Evolutionary conservation across 768 basidiomycete species (phyloP), one percentile per base, ranked within the genome.

Genomic region (Coprinopsis sp.): DNA sequence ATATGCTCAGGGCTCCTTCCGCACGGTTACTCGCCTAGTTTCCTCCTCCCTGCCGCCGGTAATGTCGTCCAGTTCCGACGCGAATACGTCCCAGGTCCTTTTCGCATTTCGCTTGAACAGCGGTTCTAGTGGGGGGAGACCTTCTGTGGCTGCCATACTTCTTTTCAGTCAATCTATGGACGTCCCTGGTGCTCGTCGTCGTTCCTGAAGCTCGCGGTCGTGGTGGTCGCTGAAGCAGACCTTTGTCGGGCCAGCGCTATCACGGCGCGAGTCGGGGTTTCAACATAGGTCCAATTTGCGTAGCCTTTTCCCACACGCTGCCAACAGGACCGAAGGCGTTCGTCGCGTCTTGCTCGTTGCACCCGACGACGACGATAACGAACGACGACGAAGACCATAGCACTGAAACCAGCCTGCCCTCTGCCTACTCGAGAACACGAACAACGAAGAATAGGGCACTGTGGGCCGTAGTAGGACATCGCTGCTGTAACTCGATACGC

Each of bases 61-160:
- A 19, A 44, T 36, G 16, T 49, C 48, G 41, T 83, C 83, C 3
- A 79, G 72, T 57, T 74, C 79, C 16, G 81, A 69, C 1, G 79
- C 75, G 62, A 90, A 91, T 36, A 89, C 69, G 53, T 76, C 80
- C 46, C 79, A 74, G 1, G 89, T 88, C 19, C 84, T 76, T 65
- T 83, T 86, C n/a, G 82, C 81, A 51, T 76, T 79, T 47, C 64
- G 65, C 54, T 72, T 76, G 34, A 86, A 72, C 24, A 91, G 63
- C 6, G 81, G 74, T 40, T 85, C 84, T 13, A 91, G 68, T 5
- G 87, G 71, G 3, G 87, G 82, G 18, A 87, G 66, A 38, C 79
- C 66, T 28, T 72, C 66, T 19, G 79, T 70, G 3, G 78, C 57
- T 69, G 71, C 68, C 41, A 37, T 43, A 27, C 14, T 28, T 6